Evolutionary conservation across 169 alveolate genomes (phyloP), one percentile per base, ranked within the genome.

Genomic region (Eimeria acervulina): DNA sequence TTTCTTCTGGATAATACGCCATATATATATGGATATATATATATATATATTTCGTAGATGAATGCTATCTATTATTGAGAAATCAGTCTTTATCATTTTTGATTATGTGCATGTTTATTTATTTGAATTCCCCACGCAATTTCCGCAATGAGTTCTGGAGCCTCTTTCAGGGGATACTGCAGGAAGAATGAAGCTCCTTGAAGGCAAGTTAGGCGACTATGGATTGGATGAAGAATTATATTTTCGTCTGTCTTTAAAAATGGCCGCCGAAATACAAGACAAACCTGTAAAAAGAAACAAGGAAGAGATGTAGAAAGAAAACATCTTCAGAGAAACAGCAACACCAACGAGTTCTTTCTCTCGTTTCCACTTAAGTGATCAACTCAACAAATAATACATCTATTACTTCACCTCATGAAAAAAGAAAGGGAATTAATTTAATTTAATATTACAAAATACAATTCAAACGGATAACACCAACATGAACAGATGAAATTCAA

Each of bases 91-190:
- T 23, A 55, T 23, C 68, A 55, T 55, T 17, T 55, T 55, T 2
- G 68, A 55, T 55, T 55, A 55, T 55, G 21, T n/a, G n/a, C n/a
- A n/a, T n/a, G n/a, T n/a, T n/a, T n/a, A n/a, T n/a, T n/a, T n/a
- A n/a, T n/a, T n/a, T n/a, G n/a, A n/a, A n/a, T n/a, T 17, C 28
- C 80, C 28, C 38, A 68, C 80, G 80, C 80, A 68, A 68, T 68
- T 36, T 68, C 80, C n/a, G 80, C 80, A 2, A 68, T 26, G 28
- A 68, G 28, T 26, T 68, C 80, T 1, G 80, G 80, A 68, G 80
- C 40, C 80, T 68, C 80, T 68, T 68, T 36, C 36, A 68, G 80
- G 12, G 80, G 80, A 36, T 68, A 68, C 15, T 68, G 12, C 42
- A 68, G 15, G 80, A 17, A 68, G 38, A 26, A 28, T 26, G 80